These are phyloP conservation scores for Triangularia setosa DNA, from an alignment of 2,329 filamentous ascomycete genomes.

Conservation along the genomic window DNA sequence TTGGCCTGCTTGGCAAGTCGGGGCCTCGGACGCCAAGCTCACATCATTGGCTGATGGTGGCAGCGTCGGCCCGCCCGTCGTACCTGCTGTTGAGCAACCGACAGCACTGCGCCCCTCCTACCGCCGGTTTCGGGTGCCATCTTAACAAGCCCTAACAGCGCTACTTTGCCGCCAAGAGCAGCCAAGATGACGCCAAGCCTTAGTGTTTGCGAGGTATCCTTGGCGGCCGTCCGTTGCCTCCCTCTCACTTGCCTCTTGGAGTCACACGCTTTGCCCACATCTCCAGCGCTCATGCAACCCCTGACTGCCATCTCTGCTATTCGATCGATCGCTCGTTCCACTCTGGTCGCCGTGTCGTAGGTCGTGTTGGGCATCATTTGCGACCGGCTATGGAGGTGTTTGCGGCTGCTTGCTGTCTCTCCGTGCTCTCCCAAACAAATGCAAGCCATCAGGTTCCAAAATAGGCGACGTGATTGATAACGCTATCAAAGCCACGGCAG, in stretches of 20 bases:
- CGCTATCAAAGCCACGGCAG: not conserved
- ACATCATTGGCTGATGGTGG: slow-evolving; percentile 24
- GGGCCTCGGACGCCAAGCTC: slow-evolving; percentile 24
- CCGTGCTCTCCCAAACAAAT: not conserved
- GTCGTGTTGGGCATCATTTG: slow-evolving; percentile 3
- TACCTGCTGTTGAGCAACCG: slow-evolving; percentile 20
- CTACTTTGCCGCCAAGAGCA: slow-evolving; percentile 24
- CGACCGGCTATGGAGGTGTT: too few relatives aligned
- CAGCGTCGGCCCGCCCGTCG: slow-evolving; percentile 18
- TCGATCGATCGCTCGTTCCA: not conserved
- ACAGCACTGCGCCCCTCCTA: not conserved
- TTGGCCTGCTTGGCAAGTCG: slow-evolving; percentile 31
- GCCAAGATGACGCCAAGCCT: slow-evolving; percentile 31
- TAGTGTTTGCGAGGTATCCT: slow-evolving; percentile 41
- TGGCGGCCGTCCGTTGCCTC: slow-evolving; percentile 20
- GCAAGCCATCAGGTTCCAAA: slow-evolving; percentile 17
- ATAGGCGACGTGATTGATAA: not conserved
- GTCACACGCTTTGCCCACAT: slow-evolving; percentile 24
- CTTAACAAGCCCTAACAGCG: slow-evolving; percentile 19
- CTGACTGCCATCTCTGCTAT: not conserved
- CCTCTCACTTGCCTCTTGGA: slow-evolving; percentile 18
- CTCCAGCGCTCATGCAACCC: slow-evolving; percentile 12
- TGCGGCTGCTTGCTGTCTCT: not conserved
- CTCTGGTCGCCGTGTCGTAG: not conserved
- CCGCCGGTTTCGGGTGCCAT: not conserved